Evolutionary conservation across 1,139 yeast genomes (phyloP).

Genomic region (Cylindricascospora bacillispora): DNA sequence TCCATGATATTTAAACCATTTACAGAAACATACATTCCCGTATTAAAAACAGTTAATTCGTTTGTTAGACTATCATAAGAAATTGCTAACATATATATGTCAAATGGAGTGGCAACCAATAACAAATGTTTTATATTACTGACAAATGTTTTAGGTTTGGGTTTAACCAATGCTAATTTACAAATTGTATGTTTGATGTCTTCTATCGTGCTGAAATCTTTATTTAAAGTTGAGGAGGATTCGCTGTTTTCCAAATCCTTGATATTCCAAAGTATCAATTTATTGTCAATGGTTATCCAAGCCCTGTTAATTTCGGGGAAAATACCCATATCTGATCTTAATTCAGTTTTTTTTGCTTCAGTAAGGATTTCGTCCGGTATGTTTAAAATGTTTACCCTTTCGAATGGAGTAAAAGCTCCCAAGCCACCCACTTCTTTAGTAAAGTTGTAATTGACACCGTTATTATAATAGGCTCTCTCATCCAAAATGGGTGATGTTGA

Average conservation of each 20-base stretch:
- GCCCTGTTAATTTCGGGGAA: constrained; percentile 72
- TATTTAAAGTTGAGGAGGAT: constrained; percentile 25
- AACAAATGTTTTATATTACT: constrained; percentile 62
- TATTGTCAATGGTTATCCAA: constrained; percentile 80
- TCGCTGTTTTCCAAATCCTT: constrained; percentile 26
- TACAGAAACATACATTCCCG: constrained; percentile 68
- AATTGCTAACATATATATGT: constrained; percentile 65
- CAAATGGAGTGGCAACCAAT: constrained; percentile 68
- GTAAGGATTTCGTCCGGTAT: constrained; percentile 78
- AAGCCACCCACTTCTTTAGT: constrained; percentile 28
- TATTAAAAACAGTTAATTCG: constrained; percentile 62
- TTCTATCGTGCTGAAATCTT: constrained; percentile 70
- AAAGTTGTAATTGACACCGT: constrained; percentile 32
- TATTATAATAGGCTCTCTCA: constrained; percentile 29
- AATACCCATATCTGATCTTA: constrained; percentile 67
- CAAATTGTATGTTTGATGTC: constrained; percentile 70
- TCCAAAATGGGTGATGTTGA: constrained; percentile 30
- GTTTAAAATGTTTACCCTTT: constrained; percentile 50
- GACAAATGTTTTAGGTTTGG: constrained; percentile 70
- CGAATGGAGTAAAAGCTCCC: constrained; percentile 60
- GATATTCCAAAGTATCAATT: constrained; percentile 72
- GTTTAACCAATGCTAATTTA: constrained; percentile 63
- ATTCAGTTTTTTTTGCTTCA: constrained; percentile 52
- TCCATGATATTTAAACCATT: constrained; percentile 67
- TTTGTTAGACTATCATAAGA: constrained; percentile 39